These are phyloP conservation scores for Colletotrichum gigasporum DNA, from an alignment of 2,329 filamentous ascomycete genomes.

Conservation along the genomic window DNA sequence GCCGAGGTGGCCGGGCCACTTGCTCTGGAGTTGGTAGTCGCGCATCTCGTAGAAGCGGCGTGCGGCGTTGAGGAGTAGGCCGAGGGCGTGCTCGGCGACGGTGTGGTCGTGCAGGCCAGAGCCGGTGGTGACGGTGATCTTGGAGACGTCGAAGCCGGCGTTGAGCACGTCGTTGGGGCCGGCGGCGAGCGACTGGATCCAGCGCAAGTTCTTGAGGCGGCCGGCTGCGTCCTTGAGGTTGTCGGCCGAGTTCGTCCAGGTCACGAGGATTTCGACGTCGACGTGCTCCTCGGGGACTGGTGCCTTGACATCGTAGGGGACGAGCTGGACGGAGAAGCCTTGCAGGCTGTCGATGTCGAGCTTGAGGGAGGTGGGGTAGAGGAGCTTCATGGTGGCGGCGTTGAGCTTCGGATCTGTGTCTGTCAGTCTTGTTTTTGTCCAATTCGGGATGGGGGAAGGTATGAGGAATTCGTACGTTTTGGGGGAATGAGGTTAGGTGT, in stretches of 20 bases:
- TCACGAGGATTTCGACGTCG: conserved; percentile 70
- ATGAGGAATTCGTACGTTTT: background rate
- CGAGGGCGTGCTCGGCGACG: conserved; percentile 72
- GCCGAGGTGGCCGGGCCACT: conserved; percentile 70
- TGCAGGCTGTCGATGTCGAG: conserved; percentile 64
- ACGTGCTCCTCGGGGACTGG: conserved; percentile 64
- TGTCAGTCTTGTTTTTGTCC: background rate
- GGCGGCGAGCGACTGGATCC: conserved; percentile 74
- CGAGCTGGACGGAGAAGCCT: conserved; percentile 66
- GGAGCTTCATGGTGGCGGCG: conserved; percentile 65
- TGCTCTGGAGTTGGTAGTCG: conserved; percentile 64
- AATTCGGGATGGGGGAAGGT: background rate
- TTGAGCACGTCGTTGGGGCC: conserved; percentile 72
- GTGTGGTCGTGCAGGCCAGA: conserved; percentile 72
- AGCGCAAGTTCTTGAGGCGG: conserved; percentile 65
- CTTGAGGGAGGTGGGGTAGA: conserved; percentile 71
- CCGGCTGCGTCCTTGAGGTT: conserved; percentile 68
- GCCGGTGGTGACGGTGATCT: conserved; percentile 66
- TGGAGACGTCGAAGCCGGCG: conserved; percentile 65
- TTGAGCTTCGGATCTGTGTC: background rate
- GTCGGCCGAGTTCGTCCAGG: conserved; percentile 67
- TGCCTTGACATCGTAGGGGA: conserved; percentile 67
- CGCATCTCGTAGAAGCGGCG: conserved; percentile 70
- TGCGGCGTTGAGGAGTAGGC: conserved; percentile 63
- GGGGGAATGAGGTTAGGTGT: background rate